Percentiles rank a stretch among this genome's conserved stretches.
Evolutionary conservation across 495 filamentous ascomycete genomes (phyloP).

Genomic region (Hyphodiscus hymeniophilus): DNA sequence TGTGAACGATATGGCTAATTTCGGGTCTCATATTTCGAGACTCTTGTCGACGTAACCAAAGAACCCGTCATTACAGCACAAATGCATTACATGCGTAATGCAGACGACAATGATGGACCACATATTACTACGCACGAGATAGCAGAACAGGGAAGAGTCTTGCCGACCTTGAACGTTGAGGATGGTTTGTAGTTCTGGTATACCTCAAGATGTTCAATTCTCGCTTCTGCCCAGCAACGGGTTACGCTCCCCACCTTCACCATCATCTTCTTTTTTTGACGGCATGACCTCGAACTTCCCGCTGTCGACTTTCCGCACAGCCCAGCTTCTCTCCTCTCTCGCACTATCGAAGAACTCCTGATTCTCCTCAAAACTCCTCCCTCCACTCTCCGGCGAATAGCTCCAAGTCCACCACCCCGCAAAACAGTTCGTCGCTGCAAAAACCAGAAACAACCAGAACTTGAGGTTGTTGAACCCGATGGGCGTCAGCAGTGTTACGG

Average conservation of each 20-base stretch:
- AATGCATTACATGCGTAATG: no score
- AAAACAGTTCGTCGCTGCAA: conserved; percentile 42
- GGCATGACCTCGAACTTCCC: conserved; percentile 41
- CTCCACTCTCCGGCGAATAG: conserved; percentile 44
- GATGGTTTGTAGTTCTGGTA: no score
- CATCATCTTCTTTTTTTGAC: conserved; percentile 13
- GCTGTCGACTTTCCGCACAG: conserved; percentile 35
- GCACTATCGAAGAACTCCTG: conserved; percentile 45
- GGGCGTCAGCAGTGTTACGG: conserved; percentile 45
- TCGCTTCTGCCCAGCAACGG: conserved; percentile 6
- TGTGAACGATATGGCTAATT: no score
- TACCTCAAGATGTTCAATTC: no score
- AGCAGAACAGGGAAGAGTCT: no score
- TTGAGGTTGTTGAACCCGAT: conserved; percentile 48
- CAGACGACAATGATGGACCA: no score
- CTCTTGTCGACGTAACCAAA: no score
- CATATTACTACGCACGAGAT: no score
- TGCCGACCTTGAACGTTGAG: no score
- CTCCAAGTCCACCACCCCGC: conserved; percentile 44
- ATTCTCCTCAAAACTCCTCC: conserved; percentile 47
- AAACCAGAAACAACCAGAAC: conserved; percentile 47
- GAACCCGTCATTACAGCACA: no score
- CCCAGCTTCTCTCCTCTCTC: conserved; percentile 36
- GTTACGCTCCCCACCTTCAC: conserved; percentile 19
- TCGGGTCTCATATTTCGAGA: no score